phyloP scores from a whole-genome alignment of 768 basidiomycete genomes.

The Boletus patriciae region DNA sequence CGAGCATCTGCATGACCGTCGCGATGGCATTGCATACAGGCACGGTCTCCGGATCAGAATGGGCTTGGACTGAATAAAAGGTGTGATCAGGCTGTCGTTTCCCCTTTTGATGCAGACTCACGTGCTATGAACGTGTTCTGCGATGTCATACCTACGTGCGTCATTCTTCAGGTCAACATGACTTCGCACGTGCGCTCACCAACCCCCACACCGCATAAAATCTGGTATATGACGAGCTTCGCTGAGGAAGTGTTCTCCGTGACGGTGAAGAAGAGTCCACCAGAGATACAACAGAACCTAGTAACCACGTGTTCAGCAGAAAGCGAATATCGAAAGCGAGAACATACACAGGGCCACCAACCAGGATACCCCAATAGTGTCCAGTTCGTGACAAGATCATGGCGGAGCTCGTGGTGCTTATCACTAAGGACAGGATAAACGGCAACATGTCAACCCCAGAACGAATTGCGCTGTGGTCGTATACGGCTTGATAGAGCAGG shows the following conservation, averaged over 20 bases:
- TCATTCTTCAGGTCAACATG: neutral
- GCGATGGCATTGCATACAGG: constrained; percentile 9
- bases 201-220: constrained; percentile 14
- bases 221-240: constrained; percentile 11
- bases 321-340: neutral
- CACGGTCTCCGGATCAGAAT: constrained; percentile 3
- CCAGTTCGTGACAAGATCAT: constrained; percentile 11
- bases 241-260: constrained; percentile 7
- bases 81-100: neutral
- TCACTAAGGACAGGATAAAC: constrained; percentile 14
- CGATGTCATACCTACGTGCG: neutral
- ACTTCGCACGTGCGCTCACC: neutral
- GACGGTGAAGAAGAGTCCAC: constrained; percentile 12
- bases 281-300: constrained; percentile 15
- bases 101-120: neutral
- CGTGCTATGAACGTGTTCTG: constrained; percentile 16
- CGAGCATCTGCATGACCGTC: constrained; percentile 14
- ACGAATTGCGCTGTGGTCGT: constrained; percentile 16
- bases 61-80: constrained; percentile 7
- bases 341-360: constrained; percentile 13
- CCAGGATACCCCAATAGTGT: constrained; percentile 17
- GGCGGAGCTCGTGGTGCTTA: constrained; percentile 7
- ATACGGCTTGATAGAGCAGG: constrained; percentile 21
- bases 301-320: neutral
- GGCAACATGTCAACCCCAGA: constrained; percentile 26